Evolutionary conservation across 352 stramenopile genomes (phyloP), one percentile per base, ranked within the genome.

Genomic region (Phytopythium sindhum): DNA sequence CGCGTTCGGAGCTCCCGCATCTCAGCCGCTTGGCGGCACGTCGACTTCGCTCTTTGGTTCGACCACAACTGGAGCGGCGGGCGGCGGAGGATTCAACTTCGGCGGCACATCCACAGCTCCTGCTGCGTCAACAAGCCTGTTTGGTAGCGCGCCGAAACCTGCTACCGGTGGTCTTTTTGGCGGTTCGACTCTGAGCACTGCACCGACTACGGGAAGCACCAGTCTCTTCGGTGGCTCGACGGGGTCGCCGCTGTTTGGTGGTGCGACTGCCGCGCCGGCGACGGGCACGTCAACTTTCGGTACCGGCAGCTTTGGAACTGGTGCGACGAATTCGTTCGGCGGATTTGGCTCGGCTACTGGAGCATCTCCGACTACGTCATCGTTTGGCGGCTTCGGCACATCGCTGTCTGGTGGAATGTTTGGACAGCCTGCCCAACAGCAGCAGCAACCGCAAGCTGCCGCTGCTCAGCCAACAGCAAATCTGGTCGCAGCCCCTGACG

Each of bases 401-500:
- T 61, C 55, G 0, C 39, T 52, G 33, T 61, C 39, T 9, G 33
- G 55, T 28, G 55, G 55, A 61, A 61, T 77, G 55, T 78, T 78
- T 41, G 73, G 70, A 12, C 73, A 77, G 26, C 29, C 70, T n/a
- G 66, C 70, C 29, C 73, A 81, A 41, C 65, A 69, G 60, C 57
- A 66, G 19, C 72, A 75, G 33, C 54, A 60, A 23, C 9, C 55
- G 23, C 37, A 50, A 14, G 47, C 58, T 56, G 53, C 68, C 29
- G 52, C 63, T 24, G 44, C 73, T 12, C 75, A 83, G 35, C 79
- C 78, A 33, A 31, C 53, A 24, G 71, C 81, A 19, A 81, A 72
- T 7, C 73, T 86, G 60, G 76, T 86, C 19, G 83, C 81, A 50
- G 75, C 81, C 41, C 75, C 77, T 45, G 77, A 88, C 59, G 68